Base-by-base conservation (phyloP, 2,329 filamentous ascomycete species). In the Pseudonectria foliicola region DNA sequence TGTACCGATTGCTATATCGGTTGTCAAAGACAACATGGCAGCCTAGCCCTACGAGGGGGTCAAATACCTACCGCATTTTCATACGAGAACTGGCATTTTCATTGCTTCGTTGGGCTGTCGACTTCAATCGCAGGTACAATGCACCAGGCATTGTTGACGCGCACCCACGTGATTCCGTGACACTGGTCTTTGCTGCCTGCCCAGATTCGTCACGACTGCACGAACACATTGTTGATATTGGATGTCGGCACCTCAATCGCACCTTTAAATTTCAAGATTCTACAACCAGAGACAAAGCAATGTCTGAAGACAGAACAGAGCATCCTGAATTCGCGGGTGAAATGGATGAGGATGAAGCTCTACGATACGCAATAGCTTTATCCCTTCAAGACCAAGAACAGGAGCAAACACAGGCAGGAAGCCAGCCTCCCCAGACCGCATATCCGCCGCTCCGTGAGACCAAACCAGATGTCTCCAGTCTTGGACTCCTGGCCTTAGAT, bases 321-420 rank as follows among this genome's bases (percentile, higher is more conserved):
- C 35, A 52, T 16, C 35, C 44, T 12, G 39, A 52, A 23, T 52
- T 60, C 39, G 53, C 39, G 25, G 50, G 51, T 29, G 57, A 61
- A 29, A 55, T 55, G 15, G 68, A 73, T 29, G 72, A 78, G 13
- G 74, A 82, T 33, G 73, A 76, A 39, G 74, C 77, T 21, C 57
- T 81, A n/a, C 67, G 67, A 18, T 66, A 64, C 39, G 78, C 79
- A 21, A 78, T 83, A 38, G 75, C 70, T 12, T 57, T 80, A 18
- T 80, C 76, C 7, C 61, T 80, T 12, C 55, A 59, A 37, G 52
- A 59, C 30, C 48, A 53, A 30, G 35, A 44, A 25, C 15, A 35
- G 29, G 27, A 25, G 13, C 34, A 29, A 12, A 21, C 30, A 13
- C 34, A 18, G 13, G 40, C 33, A 13, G 36, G 29, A 25, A 37